Percentiles rank a stretch among this genome's conserved stretches.
phyloP scores from a whole-genome alignment of 2,329 filamentous ascomycete species.

The Curvularia lunata region DNA sequence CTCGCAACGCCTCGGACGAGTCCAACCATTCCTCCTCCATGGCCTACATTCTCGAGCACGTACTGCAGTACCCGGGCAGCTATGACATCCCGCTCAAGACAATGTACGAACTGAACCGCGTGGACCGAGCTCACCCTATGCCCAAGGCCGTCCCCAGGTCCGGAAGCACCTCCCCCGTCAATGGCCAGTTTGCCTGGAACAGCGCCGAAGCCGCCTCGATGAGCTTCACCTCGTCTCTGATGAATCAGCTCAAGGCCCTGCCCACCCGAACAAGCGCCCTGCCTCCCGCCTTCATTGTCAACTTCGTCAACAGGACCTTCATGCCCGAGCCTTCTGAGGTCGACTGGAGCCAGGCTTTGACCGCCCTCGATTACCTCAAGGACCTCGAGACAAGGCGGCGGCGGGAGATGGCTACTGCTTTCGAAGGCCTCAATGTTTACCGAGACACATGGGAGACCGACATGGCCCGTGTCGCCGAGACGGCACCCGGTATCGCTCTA shows the following conservation, averaged over 20 bases:
- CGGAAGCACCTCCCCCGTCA: constrained; percentile 47
- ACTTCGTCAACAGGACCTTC: constrained; percentile 67
- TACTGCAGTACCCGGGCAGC: constrained; percentile 65
- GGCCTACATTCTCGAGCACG: constrained; percentile 52
- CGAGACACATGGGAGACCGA: constrained; percentile 55
- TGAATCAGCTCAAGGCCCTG: constrained; percentile 64
- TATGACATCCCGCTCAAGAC: constrained; percentile 72
- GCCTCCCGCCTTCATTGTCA: constrained; percentile 67
- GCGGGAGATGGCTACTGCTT: constrained; percentile 62
- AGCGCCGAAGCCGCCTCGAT: constrained; percentile 49
- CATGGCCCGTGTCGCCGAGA: constrained; percentile 56
- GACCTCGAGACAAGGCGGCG: constrained; percentile 66
- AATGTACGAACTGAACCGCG: constrained; percentile 71
- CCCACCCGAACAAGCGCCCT: constrained; percentile 67
- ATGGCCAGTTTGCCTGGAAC: constrained; percentile 40
- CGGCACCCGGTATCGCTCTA: constrained; percentile 60
- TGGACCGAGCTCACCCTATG: constrained; percentile 55
- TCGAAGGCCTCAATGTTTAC: constrained; percentile 61
- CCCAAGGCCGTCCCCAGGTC: constrained; percentile 37
- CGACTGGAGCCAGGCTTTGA: constrained; percentile 70
- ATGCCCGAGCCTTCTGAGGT: constrained; percentile 62
- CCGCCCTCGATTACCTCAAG: constrained; percentile 69
- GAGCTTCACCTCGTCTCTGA: constrained; percentile 58
- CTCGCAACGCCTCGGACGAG: constrained; percentile 49
- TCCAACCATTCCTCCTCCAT: constrained; percentile 39